Evolutionary conservation across 1,284 basidiomycete species (phyloP), one percentile per base, ranked within the genome.

Genomic region (Malassezia slooffiae): DNA sequence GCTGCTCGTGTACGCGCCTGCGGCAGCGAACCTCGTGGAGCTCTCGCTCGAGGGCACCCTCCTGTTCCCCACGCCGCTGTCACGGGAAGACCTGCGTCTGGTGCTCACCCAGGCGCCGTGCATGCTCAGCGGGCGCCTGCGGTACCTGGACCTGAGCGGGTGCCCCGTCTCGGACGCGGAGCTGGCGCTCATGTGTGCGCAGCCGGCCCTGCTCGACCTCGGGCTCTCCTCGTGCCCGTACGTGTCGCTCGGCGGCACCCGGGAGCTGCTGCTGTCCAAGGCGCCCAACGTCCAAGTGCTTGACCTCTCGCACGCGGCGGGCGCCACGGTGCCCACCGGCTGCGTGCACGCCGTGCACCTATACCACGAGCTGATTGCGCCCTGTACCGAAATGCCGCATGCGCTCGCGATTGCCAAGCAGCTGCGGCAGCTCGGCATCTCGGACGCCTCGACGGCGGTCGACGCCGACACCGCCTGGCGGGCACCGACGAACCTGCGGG

Each of bases 141-240:
- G 80, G 13, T 95, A 90, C 71, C 77, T 97, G 47, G 91, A 97
- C 70, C 70, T 97, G 15, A 90, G 88, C 9, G 85, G 84, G 47
- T 76, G 85, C 5, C 81, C 81, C 0, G 59, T 95, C 34, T 83
- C 81, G 4, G 71, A 75, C 40, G 58, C 45, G 22, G 42, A 59
- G 22, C 54, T 69, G 4, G 75, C 75, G 3, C 70, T 82, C 31
- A 71, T 80, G 3, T 70, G 74, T 1, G 72, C 79, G 2, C 88
- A 90, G 67, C 80, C 81, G 1, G 75, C 75, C 28, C 74, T 97
- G 16, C 80, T 91, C 47, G 63, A 66, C 26, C 46, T 68, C 3
- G 63, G 61, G 3, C 76, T 97, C 7, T 87, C 85, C 6, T 80
- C 87, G 70, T 85, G 93, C 50, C 78, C 83, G 1, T 63, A 74